These are phyloP conservation scores for Citrus mangshanensis DNA, from an alignment of 345 rosid species.

Conservation along the genomic window DNA sequence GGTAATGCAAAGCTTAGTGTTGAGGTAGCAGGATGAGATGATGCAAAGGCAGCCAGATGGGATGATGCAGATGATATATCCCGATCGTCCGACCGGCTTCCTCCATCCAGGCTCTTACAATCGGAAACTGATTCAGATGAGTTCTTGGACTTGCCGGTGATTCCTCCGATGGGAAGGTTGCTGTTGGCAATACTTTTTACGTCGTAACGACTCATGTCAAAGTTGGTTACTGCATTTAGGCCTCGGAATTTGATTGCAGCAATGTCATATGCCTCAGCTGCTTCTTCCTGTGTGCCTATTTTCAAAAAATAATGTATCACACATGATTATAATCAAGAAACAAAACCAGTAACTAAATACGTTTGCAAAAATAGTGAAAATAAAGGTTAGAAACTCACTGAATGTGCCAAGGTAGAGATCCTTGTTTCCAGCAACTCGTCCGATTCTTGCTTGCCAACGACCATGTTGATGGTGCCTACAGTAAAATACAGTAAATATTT, in stretches of 20 bases:
- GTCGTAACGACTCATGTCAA: conserved; percentile 89
- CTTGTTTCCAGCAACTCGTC: conserved; percentile 96
- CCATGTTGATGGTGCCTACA: conserved; percentile 97
- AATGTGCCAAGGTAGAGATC: conserved; percentile 98
- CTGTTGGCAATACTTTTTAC: conserved; percentile 81
- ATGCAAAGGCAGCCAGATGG: conserved; percentile 29
- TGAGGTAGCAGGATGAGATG: conserved; percentile 33
- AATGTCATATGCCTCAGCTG: conserved; percentile 96
- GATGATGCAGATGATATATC: conserved; percentile 54
- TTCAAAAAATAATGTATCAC: background rate
- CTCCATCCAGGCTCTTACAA: conserved; percentile 35
- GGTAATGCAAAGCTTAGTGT: conserved; percentile 56
- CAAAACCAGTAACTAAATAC: background rate
- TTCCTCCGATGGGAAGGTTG: conserved; percentile 85
- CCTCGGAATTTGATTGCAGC: conserved; percentile 97
- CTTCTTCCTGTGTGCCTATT: conserved; percentile 92
- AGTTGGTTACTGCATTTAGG: conserved; percentile 84
- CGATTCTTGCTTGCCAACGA: conserved; percentile 97
- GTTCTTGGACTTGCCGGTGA: conserved; percentile 41
- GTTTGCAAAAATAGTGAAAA: background rate
- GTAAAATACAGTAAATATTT: background rate
- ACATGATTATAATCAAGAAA: background rate
- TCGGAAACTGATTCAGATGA: conserved; percentile 44
- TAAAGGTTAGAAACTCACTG: conserved; percentile 44
- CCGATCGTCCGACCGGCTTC: conserved; percentile 36